Evolutionary conservation across 2,329 filamentous ascomycete genomes (phyloP), one percentile per base, ranked within the genome.

Genomic region (Domatiomyces catenatus): DNA sequence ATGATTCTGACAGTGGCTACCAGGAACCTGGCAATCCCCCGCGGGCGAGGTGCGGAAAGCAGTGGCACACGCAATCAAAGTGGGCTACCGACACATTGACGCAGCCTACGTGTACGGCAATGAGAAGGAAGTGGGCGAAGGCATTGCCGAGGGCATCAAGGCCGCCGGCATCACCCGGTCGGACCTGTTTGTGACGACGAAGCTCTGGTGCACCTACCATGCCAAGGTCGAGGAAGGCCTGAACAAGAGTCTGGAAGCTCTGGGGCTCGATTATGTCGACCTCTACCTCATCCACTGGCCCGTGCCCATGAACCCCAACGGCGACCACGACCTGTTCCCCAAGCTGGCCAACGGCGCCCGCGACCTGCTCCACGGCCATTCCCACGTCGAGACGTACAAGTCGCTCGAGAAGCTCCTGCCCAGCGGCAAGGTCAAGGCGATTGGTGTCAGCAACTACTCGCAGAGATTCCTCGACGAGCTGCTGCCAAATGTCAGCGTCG

Each of bases 271-370:
- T 53, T 84, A 86, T 62, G 71, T 86, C 52, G 82, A 86, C 61
- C 70, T 86, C 7, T 84, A 77, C 64, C 71, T 86, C 52, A 83
- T 87, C 61, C 81, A 84, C 66, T 86, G 75, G 73, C 77, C 69
- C 73, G 2, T 79, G 73, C 70, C 51, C 65, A 70, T 49, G 70
- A 73, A 46, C 63, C 67, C 39, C 62, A 71, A 19, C 53, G 67
- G 48, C 69, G 75, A 53, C 72, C 74, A 20, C 71, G 64, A 65
- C 51, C 61, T 67, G 19, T 59, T 60, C 44, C 71, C 69, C 15
- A 73, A 71, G 47, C 59, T 64, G 12, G 59, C 64, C 8, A 60
- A 67, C 4, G 71, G 67, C 10, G 62, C 70, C 18, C 64, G 70
- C 52, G 74, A 76, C 58, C 69, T 70, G 50, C 63, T 75, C 32